phyloP scores from a whole-genome alignment of 768 basidiomycete species.

The Rhodotorula kratochvilovae region DNA sequence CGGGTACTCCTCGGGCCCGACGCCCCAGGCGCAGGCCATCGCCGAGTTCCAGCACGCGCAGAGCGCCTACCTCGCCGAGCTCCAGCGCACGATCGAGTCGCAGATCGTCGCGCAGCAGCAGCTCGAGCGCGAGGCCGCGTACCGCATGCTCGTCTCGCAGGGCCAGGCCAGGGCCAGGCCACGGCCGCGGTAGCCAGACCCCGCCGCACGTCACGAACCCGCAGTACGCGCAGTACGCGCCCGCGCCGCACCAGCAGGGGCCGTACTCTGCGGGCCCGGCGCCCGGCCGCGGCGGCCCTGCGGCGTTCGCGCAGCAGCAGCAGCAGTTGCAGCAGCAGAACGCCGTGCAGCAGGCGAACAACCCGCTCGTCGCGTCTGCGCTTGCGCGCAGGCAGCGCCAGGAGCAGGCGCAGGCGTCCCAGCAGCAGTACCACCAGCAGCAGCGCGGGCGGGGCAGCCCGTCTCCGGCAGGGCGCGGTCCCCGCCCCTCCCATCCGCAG shows the following conservation, averaged over 20 bases:
- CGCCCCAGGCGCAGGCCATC: neutral
- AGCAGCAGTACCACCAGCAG: neutral
- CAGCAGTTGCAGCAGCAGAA: neutral
- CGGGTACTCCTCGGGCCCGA: too few species aligned
- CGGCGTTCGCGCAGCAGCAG: neutral
- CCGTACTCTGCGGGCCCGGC: neutral
- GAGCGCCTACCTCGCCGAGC: slow-evolving; percentile 18
- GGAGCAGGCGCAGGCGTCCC: neutral
- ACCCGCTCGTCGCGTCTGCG: slow-evolving; percentile 30
- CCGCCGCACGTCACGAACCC: too few species aligned
- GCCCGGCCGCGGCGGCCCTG: neutral
- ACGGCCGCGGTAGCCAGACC: neutral
- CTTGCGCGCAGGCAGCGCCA: slow-evolving; percentile 24
- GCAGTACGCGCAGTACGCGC: neutral
- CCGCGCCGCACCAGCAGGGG: slow-evolving; percentile 4
- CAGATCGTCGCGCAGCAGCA: slow-evolving; percentile 29
- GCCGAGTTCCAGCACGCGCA: slow-evolving; percentile 21
- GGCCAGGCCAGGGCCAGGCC: neutral
- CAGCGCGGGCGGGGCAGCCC: neutral
- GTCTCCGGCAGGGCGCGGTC: too few species aligned
- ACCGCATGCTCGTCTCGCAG: slow-evolving; percentile 3
- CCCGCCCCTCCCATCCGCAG: too few species aligned
- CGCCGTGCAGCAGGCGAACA: neutral
- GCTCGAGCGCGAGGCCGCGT: slow-evolving; percentile 4
- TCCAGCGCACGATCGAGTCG: slow-evolving; percentile 23